A percentile compares a stretch with the other conserved stretches of the same genome.
Evolutionary conservation across 2,329 filamentous ascomycete genomes (phyloP).

Genomic region (Xylaria sp.): DNA sequence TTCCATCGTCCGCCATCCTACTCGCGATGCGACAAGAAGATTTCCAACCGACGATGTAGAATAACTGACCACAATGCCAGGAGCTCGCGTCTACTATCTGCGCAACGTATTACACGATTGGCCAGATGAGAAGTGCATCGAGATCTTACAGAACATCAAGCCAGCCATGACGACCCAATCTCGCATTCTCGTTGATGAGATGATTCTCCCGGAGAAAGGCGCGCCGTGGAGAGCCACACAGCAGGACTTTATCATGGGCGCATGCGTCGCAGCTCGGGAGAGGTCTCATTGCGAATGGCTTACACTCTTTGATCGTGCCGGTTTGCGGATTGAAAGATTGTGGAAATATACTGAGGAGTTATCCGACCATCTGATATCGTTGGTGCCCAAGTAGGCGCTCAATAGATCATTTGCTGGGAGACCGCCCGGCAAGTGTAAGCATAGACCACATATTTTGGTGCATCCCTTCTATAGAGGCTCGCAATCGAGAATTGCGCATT

Average conservation of each 20-base stretch:
- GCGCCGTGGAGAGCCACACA: slow-evolving; percentile 37
- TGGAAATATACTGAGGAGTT: slow-evolving; percentile 40
- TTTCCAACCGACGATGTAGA: not conserved
- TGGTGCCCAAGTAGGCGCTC: slow-evolving; percentile 30
- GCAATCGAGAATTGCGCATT: not conserved
- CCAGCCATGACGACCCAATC: slow-evolving; percentile 38
- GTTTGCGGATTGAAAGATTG: slow-evolving; percentile 31
- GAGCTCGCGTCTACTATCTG: slow-evolving; percentile 42
- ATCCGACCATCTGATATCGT: slow-evolving; percentile 30
- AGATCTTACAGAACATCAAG: slow-evolving; percentile 40
- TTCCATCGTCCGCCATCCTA: not conserved
- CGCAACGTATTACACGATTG: slow-evolving; percentile 42
- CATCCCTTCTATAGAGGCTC: not conserved
- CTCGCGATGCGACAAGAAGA: not conserved
- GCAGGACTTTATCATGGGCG: slow-evolving; percentile 41
- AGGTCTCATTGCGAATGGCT: slow-evolving; percentile 38
- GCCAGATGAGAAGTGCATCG: slow-evolving; percentile 35
- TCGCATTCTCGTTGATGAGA: slow-evolving; percentile 41
- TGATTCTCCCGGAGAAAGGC: slow-evolving; percentile 37
- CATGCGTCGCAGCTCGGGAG: slow-evolving; percentile 35
- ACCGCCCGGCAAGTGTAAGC: not conserved
- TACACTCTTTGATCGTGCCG: slow-evolving; percentile 35
- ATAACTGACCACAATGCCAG: slow-evolving; percentile 14
- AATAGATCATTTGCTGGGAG: not conserved
- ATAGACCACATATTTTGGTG: not conserved